A percentile compares a stretch with the other conserved stretches of the same genome.
These are phyloP conservation scores for Physaria fendleri DNA, from an alignment of 345 rosid species.

Conservation along the genomic window DNA sequence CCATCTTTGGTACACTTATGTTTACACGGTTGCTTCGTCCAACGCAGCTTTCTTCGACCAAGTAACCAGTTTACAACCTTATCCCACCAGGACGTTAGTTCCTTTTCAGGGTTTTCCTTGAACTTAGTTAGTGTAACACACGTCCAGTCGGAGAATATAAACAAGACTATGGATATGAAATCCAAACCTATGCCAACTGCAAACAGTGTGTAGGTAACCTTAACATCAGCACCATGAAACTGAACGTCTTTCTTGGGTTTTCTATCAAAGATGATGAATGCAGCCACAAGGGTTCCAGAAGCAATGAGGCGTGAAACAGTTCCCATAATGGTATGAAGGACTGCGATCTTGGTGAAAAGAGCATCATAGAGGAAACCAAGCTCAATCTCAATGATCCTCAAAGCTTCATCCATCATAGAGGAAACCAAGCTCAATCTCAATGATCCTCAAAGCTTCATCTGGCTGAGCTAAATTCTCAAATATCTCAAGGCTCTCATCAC, in stretches of 20 bases:
- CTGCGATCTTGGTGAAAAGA: conserved; percentile 33
- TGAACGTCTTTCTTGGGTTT: neutral
- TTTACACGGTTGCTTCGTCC: neutral
- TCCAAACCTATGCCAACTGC: conserved; percentile 31
- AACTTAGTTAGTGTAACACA: conserved; percentile 22
- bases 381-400: conserved; percentile 35
- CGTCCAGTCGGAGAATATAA: conserved; percentile 54
- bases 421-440: no score
- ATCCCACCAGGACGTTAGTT: no score
- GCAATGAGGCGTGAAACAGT: neutral
- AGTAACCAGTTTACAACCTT: conserved; percentile 18
- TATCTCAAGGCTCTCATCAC: conserved; percentile 14
- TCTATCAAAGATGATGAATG: conserved; percentile 8
- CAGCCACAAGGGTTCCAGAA: no score
- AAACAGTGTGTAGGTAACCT: conserved; percentile 31
- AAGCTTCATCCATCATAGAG: no score
- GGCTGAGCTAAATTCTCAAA: conserved; percentile 6
- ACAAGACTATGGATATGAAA: conserved; percentile 36
- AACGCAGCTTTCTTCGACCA: conserved; percentile 3
- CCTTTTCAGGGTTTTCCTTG: no score
- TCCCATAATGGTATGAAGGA: conserved; percentile 16
- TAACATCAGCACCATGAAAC: conserved; percentile 24
- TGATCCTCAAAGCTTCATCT: no score
- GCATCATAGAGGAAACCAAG: conserved; percentile 37
- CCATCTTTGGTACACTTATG: no score